These are phyloP conservation scores for Aphanoascus verrucosus DNA, from an alignment of 2,329 filamentous ascomycete genomes.

Conservation along the genomic window DNA sequence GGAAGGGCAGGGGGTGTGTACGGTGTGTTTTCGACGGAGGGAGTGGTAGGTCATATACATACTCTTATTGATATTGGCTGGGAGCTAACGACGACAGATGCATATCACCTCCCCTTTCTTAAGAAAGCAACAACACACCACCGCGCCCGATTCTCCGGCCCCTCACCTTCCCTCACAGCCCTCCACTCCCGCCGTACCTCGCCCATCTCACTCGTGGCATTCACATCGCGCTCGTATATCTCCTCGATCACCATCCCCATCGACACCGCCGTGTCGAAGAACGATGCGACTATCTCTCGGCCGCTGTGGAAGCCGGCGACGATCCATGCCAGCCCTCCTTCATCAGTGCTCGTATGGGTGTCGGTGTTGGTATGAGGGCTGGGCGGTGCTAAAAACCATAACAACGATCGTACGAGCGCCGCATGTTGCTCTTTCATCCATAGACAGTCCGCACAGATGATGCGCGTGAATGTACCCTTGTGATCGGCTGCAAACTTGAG, in stretches of 20 bases:
- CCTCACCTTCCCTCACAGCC: constrained; percentile 39
- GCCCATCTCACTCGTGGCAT: constrained; percentile 29
- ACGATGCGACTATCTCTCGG: constrained; percentile 43
- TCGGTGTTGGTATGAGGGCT: no score
- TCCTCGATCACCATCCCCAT: constrained; percentile 41
- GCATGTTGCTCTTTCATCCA: constrained; percentile 50
- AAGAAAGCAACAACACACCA: constrained; percentile 47
- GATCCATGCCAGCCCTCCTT: constrained; percentile 33
- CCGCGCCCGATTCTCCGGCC: constrained; percentile 42
- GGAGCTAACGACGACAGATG: not conserved
- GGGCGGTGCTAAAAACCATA: constrained; percentile 44
- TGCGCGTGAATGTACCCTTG: constrained; percentile 40
- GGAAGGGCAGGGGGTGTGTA: constrained; percentile 81
- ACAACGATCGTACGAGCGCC: constrained; percentile 45
- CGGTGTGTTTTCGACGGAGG: constrained; percentile 59
- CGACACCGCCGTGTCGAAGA: constrained; percentile 41
- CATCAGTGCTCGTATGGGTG: not conserved
- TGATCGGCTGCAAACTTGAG: constrained; percentile 29
- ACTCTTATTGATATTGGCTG: not conserved
- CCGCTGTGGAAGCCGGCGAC: constrained; percentile 52
- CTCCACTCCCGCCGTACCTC: constrained; percentile 37
- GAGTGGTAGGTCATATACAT: not conserved
- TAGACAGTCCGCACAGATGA: constrained; percentile 51
- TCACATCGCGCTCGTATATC: constrained; percentile 46
- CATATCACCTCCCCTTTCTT: constrained; percentile 17